Percentiles rank a stretch among this genome's conserved stretches.
Evolutionary conservation across 2,329 filamentous ascomycete genomes (phyloP).

Genomic region (Penicillium sp.): DNA sequence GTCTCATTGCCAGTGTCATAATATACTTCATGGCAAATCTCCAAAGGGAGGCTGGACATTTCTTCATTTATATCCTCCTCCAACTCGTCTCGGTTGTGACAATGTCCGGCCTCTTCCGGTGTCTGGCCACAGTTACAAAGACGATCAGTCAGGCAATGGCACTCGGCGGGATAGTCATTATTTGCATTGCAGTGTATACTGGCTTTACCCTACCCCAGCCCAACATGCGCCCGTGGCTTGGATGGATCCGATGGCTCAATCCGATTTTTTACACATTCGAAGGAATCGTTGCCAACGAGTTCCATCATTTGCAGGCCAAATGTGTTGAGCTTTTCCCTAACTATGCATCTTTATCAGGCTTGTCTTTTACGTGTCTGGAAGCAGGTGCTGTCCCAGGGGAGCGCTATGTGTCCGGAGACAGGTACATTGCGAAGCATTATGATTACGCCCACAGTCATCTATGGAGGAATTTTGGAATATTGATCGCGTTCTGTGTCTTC

Average conservation of each 20-base stretch:
- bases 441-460: too few species aligned
- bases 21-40: conserved; percentile 89
- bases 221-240: conserved; percentile 77
- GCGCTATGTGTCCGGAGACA: too few species aligned
- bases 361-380: conserved; percentile 24
- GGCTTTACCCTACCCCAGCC: conserved; percentile 48
- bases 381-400: too few species aligned
- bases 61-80: conserved; percentile 84
- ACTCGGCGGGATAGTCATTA: conserved; percentile 54
- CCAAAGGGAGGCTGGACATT: conserved; percentile 70
- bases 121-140: conserved; percentile 73
- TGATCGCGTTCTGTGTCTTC: conserved; percentile 67
- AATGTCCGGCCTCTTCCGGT: conserved; percentile 87
- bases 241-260: conserved; percentile 81
- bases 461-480: conserved; percentile 61
- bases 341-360: too few species aligned
- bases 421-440: too few species aligned
- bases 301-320: too few species aligned
- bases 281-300: too few species aligned
- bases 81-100: conserved; percentile 71
- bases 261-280: conserved; percentile 66
- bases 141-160: conserved; percentile 63
- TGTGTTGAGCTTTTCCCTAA: too few species aligned
- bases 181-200: conserved; percentile 51
- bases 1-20: conserved; percentile 74